Conservation (phyloP, 805 yeast species). For the Torulaspora gathmanii region DNA sequence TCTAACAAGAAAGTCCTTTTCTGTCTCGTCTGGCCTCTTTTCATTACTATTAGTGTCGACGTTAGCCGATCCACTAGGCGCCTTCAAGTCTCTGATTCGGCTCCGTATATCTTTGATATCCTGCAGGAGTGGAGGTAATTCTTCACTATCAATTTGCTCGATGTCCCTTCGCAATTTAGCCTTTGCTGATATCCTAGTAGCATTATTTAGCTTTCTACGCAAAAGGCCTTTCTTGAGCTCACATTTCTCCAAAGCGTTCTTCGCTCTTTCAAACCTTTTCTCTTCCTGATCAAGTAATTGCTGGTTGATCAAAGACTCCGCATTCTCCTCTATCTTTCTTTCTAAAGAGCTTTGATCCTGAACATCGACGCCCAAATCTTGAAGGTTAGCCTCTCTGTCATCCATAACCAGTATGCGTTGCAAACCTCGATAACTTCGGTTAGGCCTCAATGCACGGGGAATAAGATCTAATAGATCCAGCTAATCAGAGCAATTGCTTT, state of each 20-base stretch:
- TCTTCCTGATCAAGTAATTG: constrained; percentile 70
- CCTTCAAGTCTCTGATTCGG: constrained; percentile 39
- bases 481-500: neutral
- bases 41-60: constrained; percentile 17
- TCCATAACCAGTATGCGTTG: constrained; percentile 4
- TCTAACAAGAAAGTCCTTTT: constrained; percentile 73
- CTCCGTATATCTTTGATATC: constrained; percentile 62
- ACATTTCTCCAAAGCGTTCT: constrained; percentile 43
- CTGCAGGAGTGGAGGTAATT: constrained; percentile 47
- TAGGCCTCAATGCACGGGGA: too few species aligned
- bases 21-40: constrained; percentile 65
- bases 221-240: constrained; percentile 44
- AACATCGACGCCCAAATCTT: constrained; percentile 48
- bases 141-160: constrained; percentile 43
- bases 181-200: constrained; percentile 64
- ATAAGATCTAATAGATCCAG: too few species aligned
- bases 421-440: too few species aligned
- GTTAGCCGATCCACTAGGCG: constrained; percentile 11
- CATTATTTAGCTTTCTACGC: constrained; percentile 44
- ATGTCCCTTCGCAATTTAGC: constrained; percentile 53
- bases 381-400: constrained; percentile 4
- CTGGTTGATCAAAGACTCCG: constrained; percentile 54
- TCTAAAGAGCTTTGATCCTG: constrained; percentile 83
- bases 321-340: constrained; percentile 60
- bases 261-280: constrained; percentile 67